Base-by-base conservation (phyloP, 2,329 filamentous ascomycete species). In the Penicillium janthinellum region DNA sequence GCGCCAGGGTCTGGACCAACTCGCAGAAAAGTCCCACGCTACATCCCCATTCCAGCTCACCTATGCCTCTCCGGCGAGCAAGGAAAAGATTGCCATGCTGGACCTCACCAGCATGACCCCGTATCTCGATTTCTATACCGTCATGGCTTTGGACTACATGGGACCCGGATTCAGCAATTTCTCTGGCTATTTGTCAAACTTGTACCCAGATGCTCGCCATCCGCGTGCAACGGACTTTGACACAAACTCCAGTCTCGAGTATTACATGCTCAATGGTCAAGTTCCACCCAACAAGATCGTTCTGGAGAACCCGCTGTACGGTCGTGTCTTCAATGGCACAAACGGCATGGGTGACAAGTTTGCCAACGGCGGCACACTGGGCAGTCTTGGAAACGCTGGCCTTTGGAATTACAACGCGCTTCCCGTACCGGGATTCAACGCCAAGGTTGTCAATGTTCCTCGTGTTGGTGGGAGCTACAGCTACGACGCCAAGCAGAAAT, bases 401-500 rank as follows among this genome's bases (percentile, higher is more conserved):
- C 11, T 48, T 15, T 48, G 45, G 45, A 48, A 28, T 28, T 48
- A 48, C 45, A 25, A 28, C 3, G 45, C 22, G 10, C 22, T 48
- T 8, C 45, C 45, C 25, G 12, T 48, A 1, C 45, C 25, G 17
- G 45, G 45, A 48, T 48, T 28, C 45, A 48, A 48, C 22, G 45
- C 45, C 0, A 25, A 15, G 14, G 22, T 48, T 22, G 45, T 48
- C 25, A 48, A 48, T 7, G 45, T 48, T 22, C 45, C 45, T 31
- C 45, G 45, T 48, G 45, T 48, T 15, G 45, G 45, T 28, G 45
- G 45, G 5, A 48, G 45, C 45, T 48, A 48, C 45, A 48, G 45
- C 45, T 48, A 48, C 45, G 45, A 48, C 25, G 45, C 45, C 25
- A 31, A 48, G 45, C 45, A 28, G 20, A 48, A 48, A n/a, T 48